Conservation (phyloP, 371 early-diverging fungal species). For the Homolaphlyctis polyrhiza region DNA sequence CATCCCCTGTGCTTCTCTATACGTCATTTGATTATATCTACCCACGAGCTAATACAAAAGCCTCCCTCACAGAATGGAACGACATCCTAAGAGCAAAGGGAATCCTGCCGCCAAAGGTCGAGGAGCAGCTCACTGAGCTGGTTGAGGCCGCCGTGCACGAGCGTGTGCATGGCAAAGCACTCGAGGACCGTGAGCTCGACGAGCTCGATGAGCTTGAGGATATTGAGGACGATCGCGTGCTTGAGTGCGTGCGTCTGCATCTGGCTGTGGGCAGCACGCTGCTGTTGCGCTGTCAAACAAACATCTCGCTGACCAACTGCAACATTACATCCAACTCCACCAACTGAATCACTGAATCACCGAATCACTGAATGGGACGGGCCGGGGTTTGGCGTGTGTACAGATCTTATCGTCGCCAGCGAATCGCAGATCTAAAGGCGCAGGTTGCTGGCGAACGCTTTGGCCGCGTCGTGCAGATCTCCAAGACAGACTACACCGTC, state of each 20-base stretch:
- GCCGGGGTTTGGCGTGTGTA: too few species aligned
- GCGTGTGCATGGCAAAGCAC: constrained; percentile 49
- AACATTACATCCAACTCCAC: too few species aligned
- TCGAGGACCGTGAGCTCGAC: constrained; percentile 68
- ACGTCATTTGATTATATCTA: too few species aligned
- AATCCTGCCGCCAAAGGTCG: constrained; percentile 79
- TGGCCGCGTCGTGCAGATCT: constrained; percentile 78
- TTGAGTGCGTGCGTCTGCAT: constrained; percentile 71
- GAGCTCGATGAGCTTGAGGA: constrained; percentile 86
- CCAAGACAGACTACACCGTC: constrained; percentile 83
- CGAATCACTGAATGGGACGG: too few species aligned
- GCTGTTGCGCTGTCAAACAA: too few species aligned
- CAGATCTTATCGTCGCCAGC: constrained; percentile 55
- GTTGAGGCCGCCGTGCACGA: constrained; percentile 65
- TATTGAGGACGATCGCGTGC: constrained; percentile 68
- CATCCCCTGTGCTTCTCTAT: too few species aligned
- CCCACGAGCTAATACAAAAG: too few species aligned
- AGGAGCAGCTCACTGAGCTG: constrained; percentile 63
- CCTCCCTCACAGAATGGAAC: constrained; percentile 67
- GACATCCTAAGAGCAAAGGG: constrained; percentile 89
- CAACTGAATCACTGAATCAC: too few species aligned
- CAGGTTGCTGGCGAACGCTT: constrained; percentile 60
- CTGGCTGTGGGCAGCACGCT: too few species aligned
- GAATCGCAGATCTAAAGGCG: constrained; percentile 72
- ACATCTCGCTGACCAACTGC: too few species aligned